Evolutionary conservation across 176 grass and related monocot genomes (phyloP).

Genomic region (Alopecurus myosuroides): DNA sequence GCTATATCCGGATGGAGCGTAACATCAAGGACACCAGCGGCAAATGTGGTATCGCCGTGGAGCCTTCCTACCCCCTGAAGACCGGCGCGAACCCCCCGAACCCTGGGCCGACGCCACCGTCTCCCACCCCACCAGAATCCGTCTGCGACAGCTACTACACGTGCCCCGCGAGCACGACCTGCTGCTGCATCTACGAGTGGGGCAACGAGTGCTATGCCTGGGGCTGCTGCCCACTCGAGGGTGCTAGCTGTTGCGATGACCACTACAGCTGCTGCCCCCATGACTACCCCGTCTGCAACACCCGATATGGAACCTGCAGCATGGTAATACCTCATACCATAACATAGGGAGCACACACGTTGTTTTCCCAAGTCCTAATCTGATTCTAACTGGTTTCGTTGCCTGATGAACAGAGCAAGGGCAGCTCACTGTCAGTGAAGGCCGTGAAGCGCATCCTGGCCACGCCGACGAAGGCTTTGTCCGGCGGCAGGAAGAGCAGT

Average conservation of each 20-base stretch:
- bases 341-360: not conserved
- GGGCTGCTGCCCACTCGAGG: conserved; percentile 93
- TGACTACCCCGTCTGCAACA: conserved; percentile 78
- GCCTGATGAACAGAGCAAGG: conserved; percentile 56
- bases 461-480: conserved; percentile 44
- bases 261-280: conserved; percentile 97
- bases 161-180: conserved; percentile 62
- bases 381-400: conserved; percentile 6
- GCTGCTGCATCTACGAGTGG: conserved; percentile 80
- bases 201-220: conserved; percentile 64
- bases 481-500: conserved; percentile 55
- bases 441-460: conserved; percentile 61
- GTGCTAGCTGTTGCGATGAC: conserved; percentile 80
- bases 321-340: conserved; percentile 37
- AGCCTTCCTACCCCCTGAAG: conserved; percentile 79
- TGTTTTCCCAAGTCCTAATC: not conserved
- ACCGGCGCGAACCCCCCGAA: conserved; percentile 72
- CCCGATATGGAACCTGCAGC: conserved; percentile 55
- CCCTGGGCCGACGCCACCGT: conserved; percentile 66
- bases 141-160: conserved; percentile 72
- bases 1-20: conserved; percentile 82
- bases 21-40: conserved; percentile 55
- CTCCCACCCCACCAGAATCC: conserved; percentile 24
- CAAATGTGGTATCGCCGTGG: conserved; percentile 75
- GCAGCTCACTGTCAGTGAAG: conserved; percentile 71